Percentiles rank a stretch among this genome's conserved stretches.
Conservation (phyloP, 495 filamentous ascomycete species). For the Penicillium turbatum region DNA sequence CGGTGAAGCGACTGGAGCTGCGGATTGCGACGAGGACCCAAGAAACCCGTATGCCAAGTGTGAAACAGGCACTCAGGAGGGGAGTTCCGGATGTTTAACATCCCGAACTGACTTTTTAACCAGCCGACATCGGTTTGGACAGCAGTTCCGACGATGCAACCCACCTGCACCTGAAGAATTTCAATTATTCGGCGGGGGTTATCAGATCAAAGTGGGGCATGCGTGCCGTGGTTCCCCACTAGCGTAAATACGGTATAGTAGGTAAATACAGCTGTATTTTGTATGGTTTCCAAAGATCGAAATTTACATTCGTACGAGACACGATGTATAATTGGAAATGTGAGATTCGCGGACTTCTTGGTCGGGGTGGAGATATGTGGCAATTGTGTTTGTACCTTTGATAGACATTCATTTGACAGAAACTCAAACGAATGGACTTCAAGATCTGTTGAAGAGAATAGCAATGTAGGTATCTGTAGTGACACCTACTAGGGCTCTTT, state of each 20-base stretch:
- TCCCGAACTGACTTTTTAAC: neutral
- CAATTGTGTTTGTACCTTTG: too few species aligned
- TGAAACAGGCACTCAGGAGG: neutral
- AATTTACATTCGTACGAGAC: neutral
- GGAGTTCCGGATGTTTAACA: conserved; percentile 4
- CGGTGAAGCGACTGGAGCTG: neutral
- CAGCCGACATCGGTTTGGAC: conserved; percentile 11
- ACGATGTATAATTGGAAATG: neutral
- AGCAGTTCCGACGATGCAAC: neutral
- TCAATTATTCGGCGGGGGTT: conserved; percentile 3
- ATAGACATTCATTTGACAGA: too few species aligned
- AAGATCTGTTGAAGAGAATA: too few species aligned
- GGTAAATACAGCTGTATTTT: neutral
- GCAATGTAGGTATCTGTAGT: too few species aligned
- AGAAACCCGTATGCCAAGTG: neutral
- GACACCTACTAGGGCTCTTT: too few species aligned
- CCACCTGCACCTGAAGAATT: conserved; percentile 3
- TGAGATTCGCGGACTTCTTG: neutral
- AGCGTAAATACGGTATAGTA: neutral
- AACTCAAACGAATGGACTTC: too few species aligned
- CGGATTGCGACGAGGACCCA: neutral
- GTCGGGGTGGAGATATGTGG: neutral
- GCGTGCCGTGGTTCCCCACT: neutral
- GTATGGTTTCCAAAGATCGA: neutral
- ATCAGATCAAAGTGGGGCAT: conserved; percentile 8